Base-by-base conservation (phyloP, 495 filamentous ascomycete species). In the Acidomyces sp. region DNA sequence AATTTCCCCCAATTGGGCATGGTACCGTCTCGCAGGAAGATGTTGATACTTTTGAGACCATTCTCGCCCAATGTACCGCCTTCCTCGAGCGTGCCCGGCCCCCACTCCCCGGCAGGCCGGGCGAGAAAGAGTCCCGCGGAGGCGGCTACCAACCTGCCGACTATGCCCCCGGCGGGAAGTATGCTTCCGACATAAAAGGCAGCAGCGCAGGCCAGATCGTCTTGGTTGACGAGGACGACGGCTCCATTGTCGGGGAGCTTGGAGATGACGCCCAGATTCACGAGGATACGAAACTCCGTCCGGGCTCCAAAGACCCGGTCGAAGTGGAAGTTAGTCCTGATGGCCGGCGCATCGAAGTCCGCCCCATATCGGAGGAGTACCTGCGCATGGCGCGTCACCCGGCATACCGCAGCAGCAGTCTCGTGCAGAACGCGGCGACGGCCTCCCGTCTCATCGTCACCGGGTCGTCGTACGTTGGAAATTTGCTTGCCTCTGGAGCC, bases 401-500 rank as follows among this genome's bases (percentile, higher is more conserved):
- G 3, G 84, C 85, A 13, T 97, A 95, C 65, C 72, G 80, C 53
- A 75, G 78, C 49, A 90, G 82, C 2, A 77, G 78, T 18, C 66
- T 97, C 15, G 92, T 97, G 15, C 83, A 88, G 41, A 82, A 83
- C 46, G 87, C 92, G 2, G 83, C 85, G 1, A 78, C 80, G 3
- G 92, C 88, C 16, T 95, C 90, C 13, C 82, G 88, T 10, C 67
- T 97, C 27, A 88, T 97, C 50, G 86, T 97, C 22, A 93, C 87
- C 0, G 78, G 78, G 4, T 84, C 84, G 21, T 68, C 71, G 43
- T 77, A 82, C 58, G 62, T 96, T 18, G 72, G 85, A 52, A 86
- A 80, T 55, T 70, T 75, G 12, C 62, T 96, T 45, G 68, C 78
- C 22, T 73, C 64, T 33, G 77, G 81, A 20, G 86, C 92, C 3